These are phyloP conservation scores for Trametes elegans DNA, from an alignment of 768 basidiomycete species.

Conservation along the genomic window DNA sequence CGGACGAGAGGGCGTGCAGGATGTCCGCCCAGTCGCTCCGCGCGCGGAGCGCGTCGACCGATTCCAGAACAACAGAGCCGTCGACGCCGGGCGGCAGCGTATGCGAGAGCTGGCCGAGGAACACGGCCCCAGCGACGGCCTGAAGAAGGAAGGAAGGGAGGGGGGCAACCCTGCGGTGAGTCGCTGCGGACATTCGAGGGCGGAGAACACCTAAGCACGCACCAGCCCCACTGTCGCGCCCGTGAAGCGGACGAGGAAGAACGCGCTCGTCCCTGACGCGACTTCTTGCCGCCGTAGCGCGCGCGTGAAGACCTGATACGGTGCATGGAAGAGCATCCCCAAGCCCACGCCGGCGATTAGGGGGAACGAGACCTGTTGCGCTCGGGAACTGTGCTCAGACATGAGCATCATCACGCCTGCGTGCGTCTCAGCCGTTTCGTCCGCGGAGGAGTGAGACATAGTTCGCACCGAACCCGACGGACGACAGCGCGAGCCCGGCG, in stretches of 20 bases:
- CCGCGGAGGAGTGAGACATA: constrained; percentile 7
- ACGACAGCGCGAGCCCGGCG: constrained; percentile 59
- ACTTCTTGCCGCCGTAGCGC: constrained; percentile 64
- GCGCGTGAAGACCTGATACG: constrained; percentile 75
- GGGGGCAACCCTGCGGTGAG: too few relatives aligned
- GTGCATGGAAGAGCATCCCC: constrained; percentile 84
- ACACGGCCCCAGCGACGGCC: constrained; percentile 77
- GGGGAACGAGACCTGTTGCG: constrained; percentile 54
- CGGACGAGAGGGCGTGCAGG: constrained; percentile 52
- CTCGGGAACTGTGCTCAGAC: constrained; percentile 45
- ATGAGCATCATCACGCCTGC: constrained; percentile 69
- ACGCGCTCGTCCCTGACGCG: constrained; percentile 80
- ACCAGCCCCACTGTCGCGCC: constrained; percentile 83
- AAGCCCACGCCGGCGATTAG: constrained; percentile 74
- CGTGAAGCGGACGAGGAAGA: constrained; percentile 85
- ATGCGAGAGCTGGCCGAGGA: constrained; percentile 50
- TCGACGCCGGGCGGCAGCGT: constrained; percentile 49
- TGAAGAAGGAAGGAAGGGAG: constrained; percentile 34
- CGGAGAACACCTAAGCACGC: constrained; percentile 31
- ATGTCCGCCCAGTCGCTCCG: constrained; percentile 43
- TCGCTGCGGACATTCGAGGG: constrained; percentile 2
- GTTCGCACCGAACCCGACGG: constrained; percentile 69
- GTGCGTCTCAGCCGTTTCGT: neutral
- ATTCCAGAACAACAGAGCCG: constrained; percentile 49
- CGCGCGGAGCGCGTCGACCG: constrained; percentile 46